Evolutionary conservation across 441 rosid genomes (phyloP).

Genomic region (Bocquillonia castaneifolia): DNA sequence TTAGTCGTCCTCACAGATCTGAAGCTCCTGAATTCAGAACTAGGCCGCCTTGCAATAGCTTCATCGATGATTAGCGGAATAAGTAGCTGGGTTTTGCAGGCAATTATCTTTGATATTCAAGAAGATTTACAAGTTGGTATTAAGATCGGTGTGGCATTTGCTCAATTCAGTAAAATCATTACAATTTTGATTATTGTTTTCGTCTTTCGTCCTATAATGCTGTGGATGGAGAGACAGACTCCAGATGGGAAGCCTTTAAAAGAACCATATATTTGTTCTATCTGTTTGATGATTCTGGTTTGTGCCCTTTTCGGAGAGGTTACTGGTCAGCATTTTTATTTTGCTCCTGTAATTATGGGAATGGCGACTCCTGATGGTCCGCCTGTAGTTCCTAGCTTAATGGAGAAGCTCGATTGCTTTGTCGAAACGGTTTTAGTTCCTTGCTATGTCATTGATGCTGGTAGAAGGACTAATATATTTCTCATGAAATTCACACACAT

Average conservation of each 20-base stretch:
- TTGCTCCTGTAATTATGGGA: constrained; percentile 35
- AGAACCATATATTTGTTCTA: constrained; percentile 23
- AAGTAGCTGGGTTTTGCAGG: constrained; percentile 21
- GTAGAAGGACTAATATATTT: constrained; percentile 23
- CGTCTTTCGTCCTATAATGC: constrained; percentile 33
- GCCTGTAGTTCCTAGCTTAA: constrained; percentile 30
- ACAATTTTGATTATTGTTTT: constrained; percentile 17
- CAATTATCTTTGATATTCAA: not conserved
- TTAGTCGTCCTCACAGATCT: constrained; percentile 35
- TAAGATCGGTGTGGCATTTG: not conserved
- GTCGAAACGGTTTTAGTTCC: constrained; percentile 36
- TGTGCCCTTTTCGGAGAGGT: constrained; percentile 25
- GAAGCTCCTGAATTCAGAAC: constrained; percentile 45
- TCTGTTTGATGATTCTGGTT: constrained; percentile 28
- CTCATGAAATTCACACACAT: not conserved
- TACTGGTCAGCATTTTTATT: constrained; percentile 25
- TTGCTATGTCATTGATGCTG: constrained; percentile 33
- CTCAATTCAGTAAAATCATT: constrained; percentile 13
- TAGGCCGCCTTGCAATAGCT: constrained; percentile 48
- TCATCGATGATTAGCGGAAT: constrained; percentile 40
- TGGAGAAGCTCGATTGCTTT: constrained; percentile 35
- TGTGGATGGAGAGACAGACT: constrained; percentile 40
- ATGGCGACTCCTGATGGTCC: constrained; percentile 37
- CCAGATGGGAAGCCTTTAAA: constrained; percentile 47
- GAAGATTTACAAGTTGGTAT: not conserved